Evolutionary conservation across 495 filamentous ascomycete species (phyloP), one percentile per base, ranked within the genome.

Genomic region (Gamarada debralockiae): DNA sequence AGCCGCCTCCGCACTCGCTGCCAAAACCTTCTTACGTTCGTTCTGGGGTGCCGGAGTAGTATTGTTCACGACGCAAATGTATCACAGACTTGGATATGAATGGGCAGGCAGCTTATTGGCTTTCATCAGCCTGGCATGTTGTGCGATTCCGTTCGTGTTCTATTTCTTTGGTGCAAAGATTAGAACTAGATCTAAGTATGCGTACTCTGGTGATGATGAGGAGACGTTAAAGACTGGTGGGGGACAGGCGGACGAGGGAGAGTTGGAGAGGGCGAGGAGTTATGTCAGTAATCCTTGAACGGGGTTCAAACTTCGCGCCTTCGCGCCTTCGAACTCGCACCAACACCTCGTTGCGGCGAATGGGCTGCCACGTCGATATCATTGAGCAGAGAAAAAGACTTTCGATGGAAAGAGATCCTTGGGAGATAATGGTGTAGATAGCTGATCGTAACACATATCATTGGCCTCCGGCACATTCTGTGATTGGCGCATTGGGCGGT

Each of bases 51-150:
- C 87, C 0, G 76, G 68, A 9, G 78, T 79, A 1, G 86, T 91
- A 0, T 72, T 93, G 0, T 92, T 93, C 70, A 92, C 89, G 0
- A 73, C 77, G 42, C 87, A 92, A 67, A 90, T 93, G 87, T 92
- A 89, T 61, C 59, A 75, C 40, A 73, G 81, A 13, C 71, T 91
- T 12, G 82, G 82, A 15, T 78, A 87, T 67, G 78, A 91, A 63
- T 92, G 89, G 88, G 89, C 89, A 0, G 78, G 77, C 41, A 71
- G 75, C 0, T 71, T 93, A 37, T 72, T 91, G 22, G 87, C 78
- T 0, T 89, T 90, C 58, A 66, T 93, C 57, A 80, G 75, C 18
- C 66, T 92, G 6, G 82, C 73, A 0, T 91, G 88, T 67, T 90
- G 87, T 65, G 76, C 70, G 0, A 91, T 92, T 53, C 88, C 88